Percentiles rank a stretch among this genome's conserved stretches.
Evolutionary conservation across 257 asterid genomes (phyloP).

Genomic region (Salvia rosmarinus): DNA sequence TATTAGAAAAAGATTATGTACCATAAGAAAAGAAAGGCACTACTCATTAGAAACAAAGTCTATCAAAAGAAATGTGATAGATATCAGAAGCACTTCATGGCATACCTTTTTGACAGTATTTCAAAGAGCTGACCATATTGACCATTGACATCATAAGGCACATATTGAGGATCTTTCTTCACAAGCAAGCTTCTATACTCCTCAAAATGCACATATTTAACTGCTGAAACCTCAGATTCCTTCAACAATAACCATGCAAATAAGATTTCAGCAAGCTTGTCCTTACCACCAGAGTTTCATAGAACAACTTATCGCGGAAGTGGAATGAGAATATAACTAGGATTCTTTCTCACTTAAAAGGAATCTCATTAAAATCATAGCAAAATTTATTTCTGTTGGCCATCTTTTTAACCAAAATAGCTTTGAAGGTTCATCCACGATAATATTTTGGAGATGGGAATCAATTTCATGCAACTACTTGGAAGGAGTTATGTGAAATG

Average conservation of each 20-base stretch:
- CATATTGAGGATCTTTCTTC: slow-evolving; percentile 74
- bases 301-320: slow-evolving; percentile 22
- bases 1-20: slow-evolving; percentile 8
- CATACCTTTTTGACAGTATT: slow-evolving; percentile 78
- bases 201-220: slow-evolving; percentile 73
- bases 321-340: neutral
- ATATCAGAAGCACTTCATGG: slow-evolving; percentile 20
- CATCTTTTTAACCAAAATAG: neutral
- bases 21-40: slow-evolving; percentile 12
- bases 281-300: slow-evolving; percentile 23
- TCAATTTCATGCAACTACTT: slow-evolving; percentile 5
- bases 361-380: slow-evolving; percentile 1
- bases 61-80: slow-evolving; percentile 25
- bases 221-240: slow-evolving; percentile 99
- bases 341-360: neutral
- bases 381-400: neutral
- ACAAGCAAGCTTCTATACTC: slow-evolving; percentile 77
- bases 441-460: neutral
- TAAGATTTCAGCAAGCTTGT: slow-evolving; percentile 30
- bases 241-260: slow-evolving; percentile 40
- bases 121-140: slow-evolving; percentile 78
- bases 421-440: slow-evolving; percentile 6
- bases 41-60: slow-evolving; percentile 19
- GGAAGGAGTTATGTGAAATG: neutral
- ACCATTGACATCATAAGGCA: slow-evolving; percentile 77